A percentile compares a stretch with the other conserved stretches of the same genome.
phyloP scores from a whole-genome alignment of 2,329 filamentous ascomycete species.

The Colletotrichum tropicale region DNA sequence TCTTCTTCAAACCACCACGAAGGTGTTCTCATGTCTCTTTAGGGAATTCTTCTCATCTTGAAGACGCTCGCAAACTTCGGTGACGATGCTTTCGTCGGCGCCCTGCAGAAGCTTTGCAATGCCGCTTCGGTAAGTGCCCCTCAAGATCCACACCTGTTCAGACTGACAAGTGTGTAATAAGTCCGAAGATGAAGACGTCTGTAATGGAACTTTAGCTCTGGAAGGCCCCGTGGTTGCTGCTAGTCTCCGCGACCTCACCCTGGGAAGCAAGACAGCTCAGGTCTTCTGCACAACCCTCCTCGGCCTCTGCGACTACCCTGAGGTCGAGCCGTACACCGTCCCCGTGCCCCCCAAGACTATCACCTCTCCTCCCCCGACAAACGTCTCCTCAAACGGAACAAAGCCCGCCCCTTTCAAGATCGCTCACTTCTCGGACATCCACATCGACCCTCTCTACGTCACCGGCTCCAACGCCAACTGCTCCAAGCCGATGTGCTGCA shows the following conservation, averaged over 20 bases:
- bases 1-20: rapidly evolving
- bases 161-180: rapidly evolving
- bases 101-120: not conserved
- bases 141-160: not conserved
- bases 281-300: not conserved
- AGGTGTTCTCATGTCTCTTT: not conserved
- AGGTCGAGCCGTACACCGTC: not conserved
- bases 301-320: not conserved
- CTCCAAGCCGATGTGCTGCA: conserved; percentile 64
- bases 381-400: not conserved
- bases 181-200: not conserved
- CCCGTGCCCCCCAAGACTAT: not conserved
- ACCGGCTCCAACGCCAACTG: conserved; percentile 59
- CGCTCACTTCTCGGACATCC: conserved; percentile 65
- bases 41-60: not conserved
- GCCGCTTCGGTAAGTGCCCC: not conserved
- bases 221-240: not conserved
- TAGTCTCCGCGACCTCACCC: not conserved
- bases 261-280: not conserved
- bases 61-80: not conserved
- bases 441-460: conserved; percentile 60
- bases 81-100: not conserved
- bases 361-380: not conserved
- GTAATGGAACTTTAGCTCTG: not conserved
- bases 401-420: conserved; percentile 48